phyloP scores from a whole-genome alignment of 2,329 filamentous ascomycete species.

The Didymella arachidicola region DNA sequence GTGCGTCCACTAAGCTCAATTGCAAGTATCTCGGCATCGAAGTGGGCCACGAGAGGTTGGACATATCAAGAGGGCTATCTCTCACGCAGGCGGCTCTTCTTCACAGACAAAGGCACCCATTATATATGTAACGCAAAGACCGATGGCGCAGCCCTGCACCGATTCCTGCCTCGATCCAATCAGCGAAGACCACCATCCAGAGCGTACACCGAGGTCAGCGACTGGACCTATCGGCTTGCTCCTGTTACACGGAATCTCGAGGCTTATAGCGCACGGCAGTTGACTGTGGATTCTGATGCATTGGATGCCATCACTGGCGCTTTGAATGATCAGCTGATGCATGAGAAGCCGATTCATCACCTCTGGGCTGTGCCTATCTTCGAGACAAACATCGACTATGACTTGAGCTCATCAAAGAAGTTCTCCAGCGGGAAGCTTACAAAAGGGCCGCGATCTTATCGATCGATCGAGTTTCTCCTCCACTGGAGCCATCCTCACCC shows the following conservation, averaged over 20 bases:
- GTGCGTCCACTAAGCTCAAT: neutral
- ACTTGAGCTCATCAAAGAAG: too few relatives aligned
- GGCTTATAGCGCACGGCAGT: neutral
- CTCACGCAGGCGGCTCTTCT: slow-evolving; percentile 1
- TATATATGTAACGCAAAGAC: neutral
- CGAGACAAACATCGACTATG: too few relatives aligned
- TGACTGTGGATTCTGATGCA: neutral
- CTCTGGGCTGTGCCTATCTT: neutral
- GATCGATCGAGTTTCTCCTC: too few relatives aligned
- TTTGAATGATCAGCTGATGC: neutral
- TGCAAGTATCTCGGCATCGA: neutral
- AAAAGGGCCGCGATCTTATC: too few relatives aligned
- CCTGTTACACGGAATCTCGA: neutral
- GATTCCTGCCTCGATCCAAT: neutral
- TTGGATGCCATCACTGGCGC: neutral
- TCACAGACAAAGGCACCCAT: neutral
- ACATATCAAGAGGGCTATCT: slow-evolving; percentile 8
- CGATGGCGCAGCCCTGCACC: neutral
- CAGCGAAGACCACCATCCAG: neutral
- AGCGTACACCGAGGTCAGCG: neutral
- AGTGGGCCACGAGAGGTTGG: slow-evolving; percentile 4
- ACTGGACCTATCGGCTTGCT: neutral
- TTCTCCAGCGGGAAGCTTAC: too few relatives aligned
- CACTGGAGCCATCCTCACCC: too few relatives aligned
- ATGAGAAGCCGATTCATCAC: neutral